Percentiles rank a stretch among this genome's conserved stretches.
Conservation (phyloP, 2,329 filamentous ascomycete species). For the Raffaelea ambrosiae region DNA sequence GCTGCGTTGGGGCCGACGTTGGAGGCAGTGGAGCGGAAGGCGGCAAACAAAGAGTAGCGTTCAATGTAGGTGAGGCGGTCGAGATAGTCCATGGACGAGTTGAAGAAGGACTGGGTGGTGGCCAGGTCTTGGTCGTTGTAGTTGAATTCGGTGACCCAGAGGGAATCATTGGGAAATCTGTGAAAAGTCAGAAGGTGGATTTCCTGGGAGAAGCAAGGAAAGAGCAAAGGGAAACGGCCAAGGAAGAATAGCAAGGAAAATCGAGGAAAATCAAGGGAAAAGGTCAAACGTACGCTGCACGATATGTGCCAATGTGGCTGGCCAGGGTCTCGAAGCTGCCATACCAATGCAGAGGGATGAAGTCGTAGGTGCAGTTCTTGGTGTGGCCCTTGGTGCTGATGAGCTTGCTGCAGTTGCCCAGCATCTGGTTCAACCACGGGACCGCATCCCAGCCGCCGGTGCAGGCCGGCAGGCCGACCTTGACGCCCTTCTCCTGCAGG, state of each 20-base stretch:
- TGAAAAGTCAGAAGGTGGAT: background rate
- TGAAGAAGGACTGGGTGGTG: constrained; percentile 58
- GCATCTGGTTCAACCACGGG: constrained; percentile 59
- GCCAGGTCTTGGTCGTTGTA: constrained; percentile 46
- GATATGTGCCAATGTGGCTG: constrained; percentile 54
- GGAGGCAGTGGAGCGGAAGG: constrained; percentile 59
- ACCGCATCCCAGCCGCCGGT: constrained; percentile 54
- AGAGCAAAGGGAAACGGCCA: background rate
- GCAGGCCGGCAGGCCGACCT: constrained; percentile 62
- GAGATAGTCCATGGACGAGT: constrained; percentile 56
- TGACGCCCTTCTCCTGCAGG: constrained; percentile 53
- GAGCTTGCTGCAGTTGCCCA: constrained; percentile 52
- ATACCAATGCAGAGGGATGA: constrained; percentile 59
- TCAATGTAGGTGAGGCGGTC: constrained; percentile 55
- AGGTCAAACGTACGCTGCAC: constrained; percentile 26
- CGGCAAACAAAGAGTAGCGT: constrained; percentile 68
- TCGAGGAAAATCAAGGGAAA: constrained; percentile 1
- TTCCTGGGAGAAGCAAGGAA: constrained; percentile 2
- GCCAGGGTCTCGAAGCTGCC: constrained; percentile 62
- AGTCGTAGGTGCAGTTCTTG: constrained; percentile 53
- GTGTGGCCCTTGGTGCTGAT: constrained; percentile 33
- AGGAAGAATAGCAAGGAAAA: background rate
- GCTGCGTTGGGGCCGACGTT: constrained; percentile 68
- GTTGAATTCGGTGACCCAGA: constrained; percentile 78
- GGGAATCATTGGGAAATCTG: constrained; percentile 50